These are phyloP conservation scores for Musa balbisiana DNA, from an alignment of 202 grass and related monocot species.

Conservation along the genomic window DNA sequence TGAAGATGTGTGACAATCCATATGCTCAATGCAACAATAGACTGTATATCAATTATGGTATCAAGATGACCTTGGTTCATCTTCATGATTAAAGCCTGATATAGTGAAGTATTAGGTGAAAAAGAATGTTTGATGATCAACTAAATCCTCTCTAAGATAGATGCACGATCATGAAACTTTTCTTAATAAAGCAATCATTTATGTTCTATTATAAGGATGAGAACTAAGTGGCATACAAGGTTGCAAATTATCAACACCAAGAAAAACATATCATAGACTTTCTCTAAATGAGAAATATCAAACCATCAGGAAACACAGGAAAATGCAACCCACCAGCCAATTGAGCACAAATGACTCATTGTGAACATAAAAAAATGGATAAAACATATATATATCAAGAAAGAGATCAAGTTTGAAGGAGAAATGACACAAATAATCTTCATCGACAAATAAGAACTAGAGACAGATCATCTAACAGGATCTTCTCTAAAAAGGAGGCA, in stretches of 20 bases:
- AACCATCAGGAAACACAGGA: not conserved
- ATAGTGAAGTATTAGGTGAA: no score
- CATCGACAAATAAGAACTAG: not conserved
- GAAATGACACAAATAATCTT: not conserved
- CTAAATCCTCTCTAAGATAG: not conserved
- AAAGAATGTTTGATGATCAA: not conserved
- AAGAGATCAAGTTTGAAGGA: not conserved
- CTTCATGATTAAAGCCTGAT: not conserved
- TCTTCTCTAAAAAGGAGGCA: slow-evolving; percentile 15
- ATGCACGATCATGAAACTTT: not conserved
- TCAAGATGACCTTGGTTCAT: not conserved
- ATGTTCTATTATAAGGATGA: no score
- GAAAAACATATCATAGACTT: no score
- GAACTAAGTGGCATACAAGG: no score
- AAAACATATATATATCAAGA: not conserved
- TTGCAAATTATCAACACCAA: no score
- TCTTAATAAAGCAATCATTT: not conserved
- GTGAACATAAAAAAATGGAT: not conserved
- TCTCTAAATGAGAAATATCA: no score
- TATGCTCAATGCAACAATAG: not conserved
- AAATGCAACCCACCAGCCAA: not conserved
- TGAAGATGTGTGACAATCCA: not conserved
- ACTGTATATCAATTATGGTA: not conserved
- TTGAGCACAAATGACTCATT: not conserved
- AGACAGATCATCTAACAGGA: slow-evolving; percentile 17